These are phyloP conservation scores for Plenodomus lindquistii DNA, from an alignment of 2,329 filamentous ascomycete genomes.

Conservation along the genomic window DNA sequence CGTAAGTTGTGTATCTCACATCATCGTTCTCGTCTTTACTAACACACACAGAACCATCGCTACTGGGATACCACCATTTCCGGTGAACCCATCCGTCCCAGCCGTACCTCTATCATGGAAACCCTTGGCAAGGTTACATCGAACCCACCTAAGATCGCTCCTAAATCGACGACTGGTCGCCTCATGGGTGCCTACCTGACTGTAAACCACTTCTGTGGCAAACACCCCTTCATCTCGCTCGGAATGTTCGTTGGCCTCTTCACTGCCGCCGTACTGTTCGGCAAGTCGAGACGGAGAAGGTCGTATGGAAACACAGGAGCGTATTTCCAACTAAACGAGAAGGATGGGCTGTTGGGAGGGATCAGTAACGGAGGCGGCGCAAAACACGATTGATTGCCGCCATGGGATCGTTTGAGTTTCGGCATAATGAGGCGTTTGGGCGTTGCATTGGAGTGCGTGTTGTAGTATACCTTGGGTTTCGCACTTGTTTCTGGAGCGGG, in stretches of 20 bases:
- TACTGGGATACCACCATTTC: conserved; percentile 95
- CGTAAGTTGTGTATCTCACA: conserved; percentile 64
- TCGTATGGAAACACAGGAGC: conserved; percentile 58
- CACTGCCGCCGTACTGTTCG: conserved; percentile 51
- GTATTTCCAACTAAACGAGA: conserved; percentile 68
- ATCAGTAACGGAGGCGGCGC: conserved; percentile 53
- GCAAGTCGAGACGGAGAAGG: conserved; percentile 39
- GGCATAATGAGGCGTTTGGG: neutral
- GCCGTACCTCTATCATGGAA: conserved; percentile 87
- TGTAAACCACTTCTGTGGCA: conserved; percentile 45
- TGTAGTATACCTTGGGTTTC: conserved; percentile 15
- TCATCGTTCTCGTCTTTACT: conserved; percentile 1
- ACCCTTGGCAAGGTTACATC: conserved; percentile 74
- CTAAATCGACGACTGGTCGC: conserved; percentile 76
- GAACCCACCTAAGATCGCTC: conserved; percentile 70
- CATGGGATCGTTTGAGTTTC: neutral
- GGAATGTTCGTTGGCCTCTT: conserved; percentile 62
- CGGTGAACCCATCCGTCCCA: conserved; percentile 86
- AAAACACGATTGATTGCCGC: conserved; percentile 33
- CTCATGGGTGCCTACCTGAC: conserved; percentile 69
- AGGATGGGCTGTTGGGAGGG: conserved; percentile 65
- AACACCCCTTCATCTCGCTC: conserved; percentile 53
- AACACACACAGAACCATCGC: conserved; percentile 69
- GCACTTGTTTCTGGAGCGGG: neutral
- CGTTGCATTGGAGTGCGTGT: conserved; percentile 4